Evolutionary conservation across 2,329 filamentous ascomycete species (phyloP), one percentile per base, ranked within the genome.

Genomic region (Diaporthe vaccinii): DNA sequence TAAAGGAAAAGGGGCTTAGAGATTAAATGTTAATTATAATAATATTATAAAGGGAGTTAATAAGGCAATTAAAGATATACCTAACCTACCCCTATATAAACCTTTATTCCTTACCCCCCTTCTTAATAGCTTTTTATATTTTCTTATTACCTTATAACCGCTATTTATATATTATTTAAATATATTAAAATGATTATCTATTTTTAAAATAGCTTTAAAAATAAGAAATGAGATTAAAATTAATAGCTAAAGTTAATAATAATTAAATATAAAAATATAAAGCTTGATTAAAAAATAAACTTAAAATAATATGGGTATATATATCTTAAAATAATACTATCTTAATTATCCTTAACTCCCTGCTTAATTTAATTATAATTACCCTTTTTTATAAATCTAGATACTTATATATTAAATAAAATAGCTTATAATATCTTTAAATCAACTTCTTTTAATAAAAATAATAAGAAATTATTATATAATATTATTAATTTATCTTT

Each of bases 101-200:
- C 7, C 7, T 34, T 9, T 34, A 34, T 1, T 9, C 0, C 2
- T 34, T 34, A 34, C 2, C 9, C 2, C 1, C 4, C 2, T 34
- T 34, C 9, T 34, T 34, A 34, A 34, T 34, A 34, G 1, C 7
- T 34, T 0, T 34, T 34, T 34, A 34, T 34, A 34, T 34, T 34
- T 12, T n/a, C 8, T 53, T 53, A 53, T 15, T 53, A 25, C 3
- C 15, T 41, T 41, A 41, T 41, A 41, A 5, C 0, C 14, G 14
- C 9, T 41, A 53, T 53, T 12, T 53, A 53, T 28, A 25, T 12
- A 14, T 9, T 53, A 53, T 2, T 12, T 53, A 53, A 12, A 25
- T 4, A 12, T 53, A 53, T 25, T 25, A 14, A 25, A 5, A 53
- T 53, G 25, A 53, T 53, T 53, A 53, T 2, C 12, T 25, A 25